These are phyloP conservation scores for Trichoderma hamatum DNA, from an alignment of 2,329 filamentous ascomycete genomes.

Conservation along the genomic window DNA sequence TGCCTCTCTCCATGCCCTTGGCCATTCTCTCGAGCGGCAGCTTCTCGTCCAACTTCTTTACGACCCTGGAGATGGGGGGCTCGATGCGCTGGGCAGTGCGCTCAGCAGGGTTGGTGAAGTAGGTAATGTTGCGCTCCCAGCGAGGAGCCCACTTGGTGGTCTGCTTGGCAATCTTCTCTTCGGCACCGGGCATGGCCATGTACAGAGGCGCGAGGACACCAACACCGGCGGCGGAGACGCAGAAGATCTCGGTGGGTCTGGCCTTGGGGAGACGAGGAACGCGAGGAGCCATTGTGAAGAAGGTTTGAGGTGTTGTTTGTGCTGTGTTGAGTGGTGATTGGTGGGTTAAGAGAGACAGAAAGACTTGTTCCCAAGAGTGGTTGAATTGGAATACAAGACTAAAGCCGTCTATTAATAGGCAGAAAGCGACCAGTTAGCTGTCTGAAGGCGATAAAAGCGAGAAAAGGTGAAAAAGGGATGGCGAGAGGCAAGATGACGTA, in stretches of 20 bases:
- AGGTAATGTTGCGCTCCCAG: conserved; percentile 61
- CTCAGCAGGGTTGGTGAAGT: conserved; percentile 54
- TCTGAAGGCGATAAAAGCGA: not conserved
- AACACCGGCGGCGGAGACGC: conserved; percentile 58
- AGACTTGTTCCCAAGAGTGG: not conserved
- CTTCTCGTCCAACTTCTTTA: conserved; percentile 50
- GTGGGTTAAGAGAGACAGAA: not conserved
- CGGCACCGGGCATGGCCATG: conserved; percentile 59
- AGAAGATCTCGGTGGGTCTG: conserved; percentile 52
- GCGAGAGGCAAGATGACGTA: not conserved
- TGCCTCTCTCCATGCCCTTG: conserved; percentile 51
- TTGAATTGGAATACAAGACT: not conserved
- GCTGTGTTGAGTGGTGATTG: not conserved
- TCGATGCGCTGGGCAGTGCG: conserved; percentile 53
- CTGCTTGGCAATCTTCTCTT: conserved; percentile 57
- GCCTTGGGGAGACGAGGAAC: conserved; percentile 54
- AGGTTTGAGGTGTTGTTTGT: conserved; percentile 28
- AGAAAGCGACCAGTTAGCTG: not conserved
- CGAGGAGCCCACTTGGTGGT: conserved; percentile 62
- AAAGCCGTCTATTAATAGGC: not conserved
- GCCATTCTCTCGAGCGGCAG: conserved; percentile 56
- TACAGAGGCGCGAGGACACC: conserved; percentile 59
- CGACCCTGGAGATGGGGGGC: conserved; percentile 50
- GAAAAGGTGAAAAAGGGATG: not conserved
- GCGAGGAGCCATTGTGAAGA: conserved; percentile 50